Base-by-base conservation (phyloP, 352 stramenopile species). In the Plasmopara muralis region DNA sequence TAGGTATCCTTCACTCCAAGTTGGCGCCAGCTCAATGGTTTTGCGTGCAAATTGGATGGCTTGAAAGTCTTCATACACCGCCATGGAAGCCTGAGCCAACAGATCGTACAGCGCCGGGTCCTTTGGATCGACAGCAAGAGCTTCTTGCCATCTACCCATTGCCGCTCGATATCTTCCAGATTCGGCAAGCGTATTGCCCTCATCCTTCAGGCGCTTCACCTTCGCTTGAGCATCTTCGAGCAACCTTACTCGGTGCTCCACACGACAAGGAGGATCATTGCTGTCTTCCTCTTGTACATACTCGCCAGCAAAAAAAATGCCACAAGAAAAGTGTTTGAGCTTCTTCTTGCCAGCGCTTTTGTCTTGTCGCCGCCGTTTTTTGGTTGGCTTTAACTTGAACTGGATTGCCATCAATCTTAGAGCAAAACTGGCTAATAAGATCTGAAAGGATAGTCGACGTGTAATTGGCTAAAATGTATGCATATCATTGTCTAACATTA, bases 171-270 rank as follows among this genome's bases (percentile, higher is more conserved):
- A 92, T 9, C 62, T 70, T 2, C 72, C 78, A 66, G 70, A 68
- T 44, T 89, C 81, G 1, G 83, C 83, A 5, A 93, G 69, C 9
- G 60, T 83, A 57, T 87, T 87, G 55, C 83, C 83, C 51, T 93
- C 83, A n/a, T 66, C 57, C 50, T 89, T 76, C 10, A 93, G 52
- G 31, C 80, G 74, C 43, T 74, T 79, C 9, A 77, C 65, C 42
- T 86, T 89, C 18, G 60, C 57, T 4, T 31, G 10, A 1, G 50
- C 51, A 56, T 93, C 81, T 58, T 91, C 83, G 10, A 93, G 66
- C 34, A 75, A 44, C 43, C 60, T 50, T 31, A 70, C 44, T 52
- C 56, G 60, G 37, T 38, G 43, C 40, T 62, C 55, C 28, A 43
- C 46, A 55, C 40, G 20, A 9, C 10, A 35, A 3, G 16, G 20